These are phyloP conservation scores for Ophiosphaerella narmari DNA, from an alignment of 2,329 filamentous ascomycete species.

Conservation along the genomic window DNA sequence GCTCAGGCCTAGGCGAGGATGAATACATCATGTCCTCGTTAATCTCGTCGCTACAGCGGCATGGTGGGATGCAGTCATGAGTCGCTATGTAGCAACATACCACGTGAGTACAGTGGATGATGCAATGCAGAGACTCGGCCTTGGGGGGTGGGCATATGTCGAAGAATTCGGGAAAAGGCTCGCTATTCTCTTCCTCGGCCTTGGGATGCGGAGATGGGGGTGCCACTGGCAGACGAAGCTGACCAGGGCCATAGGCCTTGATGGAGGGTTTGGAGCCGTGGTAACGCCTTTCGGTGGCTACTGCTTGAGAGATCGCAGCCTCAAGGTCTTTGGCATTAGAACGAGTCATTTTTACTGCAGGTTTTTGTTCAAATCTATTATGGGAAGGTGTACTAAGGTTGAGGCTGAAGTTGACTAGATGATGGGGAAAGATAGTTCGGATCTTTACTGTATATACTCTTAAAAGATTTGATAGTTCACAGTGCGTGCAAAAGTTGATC, in stretches of 20 bases:
- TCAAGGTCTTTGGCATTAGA: no score
- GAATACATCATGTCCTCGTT: not conserved
- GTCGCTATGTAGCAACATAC: not conserved
- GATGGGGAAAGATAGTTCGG: no score
- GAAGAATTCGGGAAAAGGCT: slow-evolving; percentile 6
- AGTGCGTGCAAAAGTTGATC: no score
- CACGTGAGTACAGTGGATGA: not conserved
- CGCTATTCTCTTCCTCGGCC: not conserved
- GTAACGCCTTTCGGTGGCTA: not conserved
- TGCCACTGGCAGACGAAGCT: not conserved
- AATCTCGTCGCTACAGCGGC: not conserved
- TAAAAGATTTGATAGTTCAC: no score
- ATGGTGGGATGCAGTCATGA: not conserved
- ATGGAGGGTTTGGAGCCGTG: not conserved
- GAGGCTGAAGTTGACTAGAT: no score
- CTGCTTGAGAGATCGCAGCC: not conserved
- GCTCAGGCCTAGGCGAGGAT: not conserved
- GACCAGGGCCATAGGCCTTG: not conserved
- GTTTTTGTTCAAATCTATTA: no score
- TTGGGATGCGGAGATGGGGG: slow-evolving; percentile 7
- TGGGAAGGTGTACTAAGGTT: no score
- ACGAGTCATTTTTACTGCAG: no score
- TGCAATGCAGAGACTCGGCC: not conserved
- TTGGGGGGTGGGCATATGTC: not conserved
- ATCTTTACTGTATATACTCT: no score